phyloP scores from a whole-genome alignment of 345 rosid genomes.

The Rhodamnia argentea region DNA sequence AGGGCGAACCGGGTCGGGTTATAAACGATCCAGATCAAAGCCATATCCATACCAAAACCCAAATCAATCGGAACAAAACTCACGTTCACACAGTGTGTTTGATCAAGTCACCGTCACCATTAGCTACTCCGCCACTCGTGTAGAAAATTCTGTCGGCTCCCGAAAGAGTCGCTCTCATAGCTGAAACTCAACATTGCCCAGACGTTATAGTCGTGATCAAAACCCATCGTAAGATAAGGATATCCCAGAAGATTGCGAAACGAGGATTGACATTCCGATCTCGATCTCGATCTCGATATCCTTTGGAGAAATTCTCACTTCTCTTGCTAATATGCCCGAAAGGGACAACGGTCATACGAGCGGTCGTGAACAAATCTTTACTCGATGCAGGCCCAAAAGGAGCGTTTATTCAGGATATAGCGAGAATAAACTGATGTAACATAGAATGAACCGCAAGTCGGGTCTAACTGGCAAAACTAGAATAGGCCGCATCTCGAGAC shows the following conservation, averaged over 20 bases:
- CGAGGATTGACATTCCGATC: neutral
- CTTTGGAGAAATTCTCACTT: neutral
- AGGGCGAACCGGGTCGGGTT: too few relatives aligned
- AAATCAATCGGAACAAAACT: neutral
- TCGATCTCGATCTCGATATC: neutral
- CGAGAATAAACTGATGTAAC: neutral
- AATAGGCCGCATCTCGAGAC: neutral
- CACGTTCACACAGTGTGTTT: neutral
- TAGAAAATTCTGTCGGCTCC: neutral
- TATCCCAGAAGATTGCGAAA: neutral
- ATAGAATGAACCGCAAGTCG: neutral
- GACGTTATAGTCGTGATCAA: neutral
- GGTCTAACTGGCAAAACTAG: neutral
- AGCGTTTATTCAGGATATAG: neutral
- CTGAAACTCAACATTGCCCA: neutral
- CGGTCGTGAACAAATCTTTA: neutral
- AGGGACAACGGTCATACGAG: neutral
- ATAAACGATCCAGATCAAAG: neutral
- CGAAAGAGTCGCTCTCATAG: neutral
- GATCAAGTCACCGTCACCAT: neutral
- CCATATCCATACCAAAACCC: neutral
- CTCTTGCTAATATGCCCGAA: neutral
- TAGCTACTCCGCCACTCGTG: neutral
- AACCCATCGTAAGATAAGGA: neutral
- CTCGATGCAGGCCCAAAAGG: neutral